These are phyloP conservation scores for Debaryomyces sp. DNA, from an alignment of 1,139 yeast species.

Conservation along the genomic window DNA sequence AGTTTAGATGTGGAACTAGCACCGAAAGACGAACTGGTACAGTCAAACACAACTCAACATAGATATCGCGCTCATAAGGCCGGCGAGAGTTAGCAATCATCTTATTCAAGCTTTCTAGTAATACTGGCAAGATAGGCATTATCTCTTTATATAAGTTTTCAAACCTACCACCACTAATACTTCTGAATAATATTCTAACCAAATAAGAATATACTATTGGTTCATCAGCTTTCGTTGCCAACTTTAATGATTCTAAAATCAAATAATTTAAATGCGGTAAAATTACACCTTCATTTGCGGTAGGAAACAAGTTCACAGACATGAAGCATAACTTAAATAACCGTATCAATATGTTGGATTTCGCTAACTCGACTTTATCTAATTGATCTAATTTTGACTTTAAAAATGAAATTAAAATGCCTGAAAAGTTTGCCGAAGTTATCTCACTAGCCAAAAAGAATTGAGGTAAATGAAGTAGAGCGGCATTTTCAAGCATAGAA, in stretches of 20 bases:
- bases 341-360: constrained; percentile 79
- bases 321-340: constrained; percentile 90
- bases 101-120: constrained; percentile 82
- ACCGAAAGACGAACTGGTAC: constrained; percentile 95
- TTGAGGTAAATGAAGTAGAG: constrained; percentile 88
- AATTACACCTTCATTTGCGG: constrained; percentile 82
- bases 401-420: constrained; percentile 78
- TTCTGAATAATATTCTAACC: constrained; percentile 85
- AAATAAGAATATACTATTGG: constrained; percentile 89
- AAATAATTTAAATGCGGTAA: constrained; percentile 84
- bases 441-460: constrained; percentile 92
- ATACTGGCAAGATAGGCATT: constrained; percentile 83
- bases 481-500: constrained; percentile 81
- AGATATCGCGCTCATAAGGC: constrained; percentile 89
- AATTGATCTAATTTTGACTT: constrained; percentile 72
- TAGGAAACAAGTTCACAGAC: constrained; percentile 93
- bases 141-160: constrained; percentile 91
- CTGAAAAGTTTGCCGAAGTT: constrained; percentile 90
- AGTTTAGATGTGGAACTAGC: constrained; percentile 87
- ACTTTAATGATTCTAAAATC: constrained; percentile 76
- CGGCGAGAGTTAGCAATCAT: constrained; percentile 81
- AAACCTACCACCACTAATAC: constrained; percentile 95
- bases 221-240: constrained; percentile 87
- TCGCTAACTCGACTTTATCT: constrained; percentile 79
- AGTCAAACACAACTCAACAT: constrained; percentile 90